Percentiles rank a stretch among this genome's conserved stretches.
These are phyloP conservation scores for Phanerochaete carnosa DNA, from an alignment of 768 basidiomycete species.

Conservation along the genomic window DNA sequence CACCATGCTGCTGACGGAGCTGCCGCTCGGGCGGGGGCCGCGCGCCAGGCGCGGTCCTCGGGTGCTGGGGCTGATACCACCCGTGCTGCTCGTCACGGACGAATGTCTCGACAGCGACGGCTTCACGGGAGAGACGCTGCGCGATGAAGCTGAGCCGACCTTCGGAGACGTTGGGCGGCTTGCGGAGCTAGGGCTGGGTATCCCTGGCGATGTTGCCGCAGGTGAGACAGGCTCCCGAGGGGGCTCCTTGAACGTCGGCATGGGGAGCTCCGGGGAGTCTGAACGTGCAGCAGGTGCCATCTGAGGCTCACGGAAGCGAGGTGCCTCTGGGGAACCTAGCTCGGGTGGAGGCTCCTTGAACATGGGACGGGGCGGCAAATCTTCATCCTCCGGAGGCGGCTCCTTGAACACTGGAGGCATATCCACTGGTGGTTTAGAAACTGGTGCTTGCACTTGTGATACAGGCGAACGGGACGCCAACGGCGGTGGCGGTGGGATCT, in stretches of 20 bases:
- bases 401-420: conserved; percentile 55
- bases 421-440: conserved; percentile 11
- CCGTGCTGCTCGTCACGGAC: conserved; percentile 33
- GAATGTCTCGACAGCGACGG: conserved; percentile 40
- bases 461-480: conserved; percentile 10
- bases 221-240: conserved; percentile 19
- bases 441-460: conserved; percentile 16
- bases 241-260: conserved; percentile 18
- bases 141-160: conserved; percentile 24
- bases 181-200: conserved; percentile 9
- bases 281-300: neutral
- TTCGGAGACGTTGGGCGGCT: conserved; percentile 27
- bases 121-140: conserved; percentile 32
- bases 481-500: conserved; percentile 30
- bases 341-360: conserved; percentile 36
- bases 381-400: conserved; percentile 58
- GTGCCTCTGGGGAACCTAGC: conserved; percentile 5
- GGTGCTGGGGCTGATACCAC: conserved; percentile 25
- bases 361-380: conserved; percentile 38
- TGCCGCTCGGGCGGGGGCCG: conserved; percentile 41
- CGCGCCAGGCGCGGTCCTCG: conserved; percentile 51
- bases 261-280: conserved; percentile 13
- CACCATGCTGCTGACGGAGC: conserved; percentile 49
- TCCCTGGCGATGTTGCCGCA: conserved; percentile 35
- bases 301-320: neutral